Percentiles rank a stretch among this genome's conserved stretches.
Evolutionary conservation across 2,329 filamentous ascomycete species (phyloP).

Genomic region (Talaromyces sp.): DNA sequence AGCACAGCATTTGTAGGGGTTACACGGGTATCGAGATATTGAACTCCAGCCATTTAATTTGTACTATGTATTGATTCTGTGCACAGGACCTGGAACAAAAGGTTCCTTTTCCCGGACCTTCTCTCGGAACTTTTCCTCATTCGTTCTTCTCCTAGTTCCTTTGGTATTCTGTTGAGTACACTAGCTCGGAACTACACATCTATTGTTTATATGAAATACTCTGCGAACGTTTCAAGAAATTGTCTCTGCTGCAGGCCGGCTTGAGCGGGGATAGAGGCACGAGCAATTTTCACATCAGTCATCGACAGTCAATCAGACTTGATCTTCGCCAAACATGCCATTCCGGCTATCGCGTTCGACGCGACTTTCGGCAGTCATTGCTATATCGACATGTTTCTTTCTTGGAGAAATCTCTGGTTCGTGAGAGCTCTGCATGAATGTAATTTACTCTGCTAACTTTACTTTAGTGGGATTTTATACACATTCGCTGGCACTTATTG

Average conservation of each 20-base stretch:
- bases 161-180: not conserved
- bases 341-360: conserved; percentile 32
- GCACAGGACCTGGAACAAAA: not conserved
- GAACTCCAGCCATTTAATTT: conserved; percentile 10
- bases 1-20: conserved; percentile 2
- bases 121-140: not conserved
- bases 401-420: conserved; percentile 35
- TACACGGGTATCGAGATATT: conserved; percentile 11
- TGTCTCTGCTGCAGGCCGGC: too few relatives aligned
- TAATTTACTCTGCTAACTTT: conserved; percentile 3
- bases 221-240: too few relatives aligned
- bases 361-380: conserved; percentile 33
- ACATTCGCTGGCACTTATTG: conserved; percentile 69
- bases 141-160: not conserved
- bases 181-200: not conserved
- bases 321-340: conserved; percentile 20
- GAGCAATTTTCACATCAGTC: not conserved
- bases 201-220: too few relatives aligned
- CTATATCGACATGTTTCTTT: conserved; percentile 36
- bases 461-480: conserved; percentile 67
- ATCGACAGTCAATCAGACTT: not conserved
- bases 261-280: too few relatives aligned
- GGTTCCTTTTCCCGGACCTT: not conserved
- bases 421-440: not conserved
- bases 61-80: not conserved